These are phyloP conservation scores for Ogataea pini DNA, from an alignment of 805 yeast genomes.

Conservation along the genomic window DNA sequence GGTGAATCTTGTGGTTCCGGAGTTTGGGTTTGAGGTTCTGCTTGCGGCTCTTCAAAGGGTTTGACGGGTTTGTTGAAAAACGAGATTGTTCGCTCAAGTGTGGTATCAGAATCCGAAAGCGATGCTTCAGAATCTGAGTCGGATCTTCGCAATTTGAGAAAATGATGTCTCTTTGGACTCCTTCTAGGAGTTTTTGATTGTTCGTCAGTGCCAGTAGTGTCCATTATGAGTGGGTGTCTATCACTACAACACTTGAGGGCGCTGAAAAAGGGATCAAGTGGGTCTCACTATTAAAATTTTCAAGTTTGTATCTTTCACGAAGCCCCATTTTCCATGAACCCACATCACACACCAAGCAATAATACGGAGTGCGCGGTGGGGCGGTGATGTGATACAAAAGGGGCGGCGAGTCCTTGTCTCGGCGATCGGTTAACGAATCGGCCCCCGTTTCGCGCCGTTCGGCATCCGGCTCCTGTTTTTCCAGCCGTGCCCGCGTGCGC, in stretches of 20 bases:
- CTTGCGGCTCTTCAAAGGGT: conserved; percentile 8
- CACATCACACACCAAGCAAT: no score
- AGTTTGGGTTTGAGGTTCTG: neutral
- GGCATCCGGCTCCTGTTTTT: neutral
- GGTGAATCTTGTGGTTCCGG: neutral
- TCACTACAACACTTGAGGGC: neutral
- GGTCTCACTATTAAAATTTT: no score
- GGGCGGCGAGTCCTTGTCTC: no score
- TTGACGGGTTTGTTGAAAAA: conserved; percentile 18
- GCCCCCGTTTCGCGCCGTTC: neutral
- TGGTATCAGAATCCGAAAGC: conserved; percentile 5
- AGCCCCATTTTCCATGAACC: neutral
- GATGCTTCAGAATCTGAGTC: conserved; percentile 3
- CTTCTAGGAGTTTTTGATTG: conserved; percentile 1
- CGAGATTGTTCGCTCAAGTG: conserved; percentile 18
- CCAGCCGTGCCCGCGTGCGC: neutral
- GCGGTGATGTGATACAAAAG: no score
- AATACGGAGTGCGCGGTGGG: no score
- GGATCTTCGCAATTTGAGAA: conserved; percentile 2
- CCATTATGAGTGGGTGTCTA: neutral
- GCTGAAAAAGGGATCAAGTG: no score
- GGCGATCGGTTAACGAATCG: neutral
- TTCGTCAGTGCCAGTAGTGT: neutral
- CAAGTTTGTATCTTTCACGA: neutral
- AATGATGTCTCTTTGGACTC: conserved; percentile 6